These are phyloP conservation scores for Capsicum baccatum DNA, from an alignment of 257 asterid species.

Conservation along the genomic window DNA sequence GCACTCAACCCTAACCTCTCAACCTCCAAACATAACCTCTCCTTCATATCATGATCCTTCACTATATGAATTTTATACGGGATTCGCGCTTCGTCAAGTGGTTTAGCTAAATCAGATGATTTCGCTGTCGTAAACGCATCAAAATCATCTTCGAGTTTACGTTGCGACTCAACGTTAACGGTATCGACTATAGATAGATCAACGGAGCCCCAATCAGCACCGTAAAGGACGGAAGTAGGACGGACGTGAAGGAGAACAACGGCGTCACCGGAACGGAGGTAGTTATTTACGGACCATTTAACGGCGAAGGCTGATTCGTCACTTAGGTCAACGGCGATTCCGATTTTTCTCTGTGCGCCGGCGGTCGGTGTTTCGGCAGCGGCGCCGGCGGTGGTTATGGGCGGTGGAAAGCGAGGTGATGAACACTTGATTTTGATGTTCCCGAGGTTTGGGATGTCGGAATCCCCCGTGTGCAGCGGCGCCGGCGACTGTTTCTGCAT, in stretches of 20 bases:
- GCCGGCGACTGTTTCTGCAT: conserved; percentile 52
- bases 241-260: conserved; percentile 36
- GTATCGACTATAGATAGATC: conserved; percentile 33
- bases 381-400: conserved; percentile 43
- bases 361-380: conserved; percentile 80
- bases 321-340: conserved; percentile 48
- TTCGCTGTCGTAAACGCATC: conserved; percentile 43
- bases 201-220: conserved; percentile 45
- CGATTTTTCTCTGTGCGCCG: conserved; percentile 81
- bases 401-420: conserved; percentile 85
- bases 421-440: conserved; percentile 85
- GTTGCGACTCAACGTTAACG: conserved; percentile 39
- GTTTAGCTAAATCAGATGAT: conserved; percentile 44
- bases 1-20: conserved; percentile 52
- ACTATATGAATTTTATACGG: conserved; percentile 48
- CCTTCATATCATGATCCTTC: conserved; percentile 57
- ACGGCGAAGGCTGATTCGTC: conserved; percentile 43
- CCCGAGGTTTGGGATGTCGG: conserved; percentile 82
- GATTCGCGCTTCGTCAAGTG: conserved; percentile 41
- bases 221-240: conserved; percentile 43
- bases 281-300: conserved; percentile 40
- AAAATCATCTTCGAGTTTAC: conserved; percentile 45
- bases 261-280: conserved; percentile 42
- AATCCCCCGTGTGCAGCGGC: conserved; percentile 48
- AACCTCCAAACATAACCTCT: conserved; percentile 53